phyloP scores from a whole-genome alignment of 257 asterid genomes.

The Thymus mandschuricus region DNA sequence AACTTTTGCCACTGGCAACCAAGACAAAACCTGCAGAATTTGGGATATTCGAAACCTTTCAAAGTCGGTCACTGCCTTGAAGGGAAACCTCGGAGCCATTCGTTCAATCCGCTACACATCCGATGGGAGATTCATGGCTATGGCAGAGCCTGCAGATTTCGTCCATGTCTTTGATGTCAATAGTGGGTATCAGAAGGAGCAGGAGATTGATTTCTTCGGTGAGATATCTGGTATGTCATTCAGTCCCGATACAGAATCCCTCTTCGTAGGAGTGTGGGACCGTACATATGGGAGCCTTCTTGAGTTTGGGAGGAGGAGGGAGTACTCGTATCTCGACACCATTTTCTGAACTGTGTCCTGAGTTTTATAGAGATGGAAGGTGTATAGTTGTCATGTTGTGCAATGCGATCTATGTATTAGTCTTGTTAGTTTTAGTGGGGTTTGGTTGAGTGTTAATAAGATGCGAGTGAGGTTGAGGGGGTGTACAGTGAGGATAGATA shows the following conservation, averaged over 20 bases:
- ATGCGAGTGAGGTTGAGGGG: conserved; percentile 33
- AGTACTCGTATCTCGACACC: conserved; percentile 71
- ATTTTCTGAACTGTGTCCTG: conserved; percentile 40
- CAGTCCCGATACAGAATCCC: conserved; percentile 90
- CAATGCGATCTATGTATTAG: background rate
- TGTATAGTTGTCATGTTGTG: conserved; percentile 38
- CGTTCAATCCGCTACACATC: conserved; percentile 86
- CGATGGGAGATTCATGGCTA: conserved; percentile 90
- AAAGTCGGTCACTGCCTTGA: conserved; percentile 59
- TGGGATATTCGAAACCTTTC: conserved; percentile 86
- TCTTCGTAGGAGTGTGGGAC: conserved; percentile 90
- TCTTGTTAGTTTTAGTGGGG: conserved; percentile 27
- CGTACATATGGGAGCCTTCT: conserved; percentile 93
- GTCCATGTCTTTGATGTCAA: conserved; percentile 82
- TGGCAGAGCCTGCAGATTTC: conserved; percentile 99
- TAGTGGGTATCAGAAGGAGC: conserved; percentile 73
- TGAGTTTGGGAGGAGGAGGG: conserved; percentile 70
- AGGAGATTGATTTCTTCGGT: conserved; percentile 94
- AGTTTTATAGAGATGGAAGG: conserved; percentile 18
- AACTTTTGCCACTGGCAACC: conserved; percentile 93
- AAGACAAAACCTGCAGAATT: conserved; percentile 86
- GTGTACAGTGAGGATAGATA: conserved; percentile 51
- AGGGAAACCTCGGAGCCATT: conserved; percentile 89
- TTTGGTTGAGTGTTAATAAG: conserved; percentile 30
- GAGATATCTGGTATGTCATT: conserved; percentile 91